Evolutionary conservation across 495 filamentous ascomycete species (phyloP), one percentile per base, ranked within the genome.

Genomic region (Neurospora sp.): DNA sequence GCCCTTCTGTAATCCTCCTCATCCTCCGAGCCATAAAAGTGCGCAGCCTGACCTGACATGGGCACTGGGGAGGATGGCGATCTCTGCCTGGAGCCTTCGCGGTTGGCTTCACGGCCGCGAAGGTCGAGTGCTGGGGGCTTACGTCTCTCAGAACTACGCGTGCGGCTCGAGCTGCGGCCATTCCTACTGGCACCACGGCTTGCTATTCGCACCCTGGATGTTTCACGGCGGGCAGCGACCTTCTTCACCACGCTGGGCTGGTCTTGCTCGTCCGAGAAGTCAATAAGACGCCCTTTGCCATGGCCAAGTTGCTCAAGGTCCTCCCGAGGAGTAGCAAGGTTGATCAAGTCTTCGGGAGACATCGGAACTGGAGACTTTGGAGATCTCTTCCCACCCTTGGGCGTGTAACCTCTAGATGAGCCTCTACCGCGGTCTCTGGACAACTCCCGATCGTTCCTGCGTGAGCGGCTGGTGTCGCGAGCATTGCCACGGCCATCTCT

Each of bases 341-440:
- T 88, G 76, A 89, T 88, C 76, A 92, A 76, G 73, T 96, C 93
- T 76, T 97, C 92, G 0, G 93, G 93, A 1, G 93, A 94, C 94
- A 97, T 97, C 21, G 93, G 92, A 15, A 96, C 89, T 0, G 94
- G 94, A 11, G 94, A 97, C 59, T 93, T 95, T 5, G 94, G 94
- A 7, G 94, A 97, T 6, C 93, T 87, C 78, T 97, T 96, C 8
- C 92, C 91, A 38, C 94, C 91, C 77, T 84, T 85, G 71, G 82
- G 81, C 45, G 90, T 92, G 74, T 93, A 92, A 74, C 91, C 92
- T 62, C 90, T 89, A 71, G 87, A 83, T 10, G 86, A 85, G 70
- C 85, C 86, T 43, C 91, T 87, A 24, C 91, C 92, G 54, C 92
- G 89, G 36, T 90, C 90, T 76, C 89, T 87, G 13, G 92, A 94